Evolutionary conservation across 2,329 filamentous ascomycete species (phyloP).

Genomic region (Trichoderma gracile): DNA sequence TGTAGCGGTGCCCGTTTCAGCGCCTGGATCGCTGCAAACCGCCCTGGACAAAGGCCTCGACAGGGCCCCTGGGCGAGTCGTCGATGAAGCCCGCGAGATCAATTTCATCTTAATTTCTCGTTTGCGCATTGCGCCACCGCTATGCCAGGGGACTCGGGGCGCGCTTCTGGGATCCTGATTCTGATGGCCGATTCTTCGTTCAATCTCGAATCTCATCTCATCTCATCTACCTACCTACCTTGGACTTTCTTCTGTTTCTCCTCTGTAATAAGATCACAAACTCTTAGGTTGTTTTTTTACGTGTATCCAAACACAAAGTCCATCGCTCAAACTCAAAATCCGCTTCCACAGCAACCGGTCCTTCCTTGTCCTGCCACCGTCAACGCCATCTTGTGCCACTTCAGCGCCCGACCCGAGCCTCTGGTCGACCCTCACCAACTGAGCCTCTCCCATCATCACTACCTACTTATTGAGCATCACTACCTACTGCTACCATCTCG

Average conservation of each 20-base stretch:
- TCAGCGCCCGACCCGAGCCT: not conserved
- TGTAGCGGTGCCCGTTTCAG: not conserved
- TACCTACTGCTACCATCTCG: not conserved
- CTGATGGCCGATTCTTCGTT: too few relatives aligned
- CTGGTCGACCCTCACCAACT: not conserved
- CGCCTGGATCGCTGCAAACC: not conserved
- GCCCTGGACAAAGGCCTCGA: not conserved
- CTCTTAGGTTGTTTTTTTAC: too few relatives aligned
- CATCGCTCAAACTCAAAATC: not conserved
- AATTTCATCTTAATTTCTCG: constrained; percentile 12
- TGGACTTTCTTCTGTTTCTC: too few relatives aligned
- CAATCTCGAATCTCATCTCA: too few relatives aligned
- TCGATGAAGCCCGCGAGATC: not conserved
- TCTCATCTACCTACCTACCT: too few relatives aligned
- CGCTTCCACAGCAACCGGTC: not conserved
- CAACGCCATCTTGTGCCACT: too few relatives aligned
- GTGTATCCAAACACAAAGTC: not conserved
- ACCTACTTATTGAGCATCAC: not conserved
- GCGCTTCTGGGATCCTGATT: too few relatives aligned
- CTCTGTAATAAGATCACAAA: too few relatives aligned
- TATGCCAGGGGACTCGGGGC: not conserved
- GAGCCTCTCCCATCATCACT: too few relatives aligned
- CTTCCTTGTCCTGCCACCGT: too few relatives aligned
- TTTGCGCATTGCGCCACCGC: constrained; percentile 1
- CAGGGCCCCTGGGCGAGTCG: not conserved